Conservation (phyloP, 2,329 filamentous ascomycete genomes). For the Seiridium cupressi region DNA sequence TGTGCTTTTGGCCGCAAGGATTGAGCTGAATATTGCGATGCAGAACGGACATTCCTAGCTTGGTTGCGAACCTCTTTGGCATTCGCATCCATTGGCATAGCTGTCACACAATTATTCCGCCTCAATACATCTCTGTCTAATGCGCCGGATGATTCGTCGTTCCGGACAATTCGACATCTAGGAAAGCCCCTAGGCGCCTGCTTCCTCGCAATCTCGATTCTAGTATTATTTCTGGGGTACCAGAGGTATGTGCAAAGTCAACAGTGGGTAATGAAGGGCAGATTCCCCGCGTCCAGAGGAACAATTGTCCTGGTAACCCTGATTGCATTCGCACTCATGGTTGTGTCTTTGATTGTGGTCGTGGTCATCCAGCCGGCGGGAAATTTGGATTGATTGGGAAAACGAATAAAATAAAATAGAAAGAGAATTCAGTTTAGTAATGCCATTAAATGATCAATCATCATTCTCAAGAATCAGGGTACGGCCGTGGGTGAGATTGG, state of each 20-base stretch:
- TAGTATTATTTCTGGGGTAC: slow-evolving; percentile 75
- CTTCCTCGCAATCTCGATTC: slow-evolving; percentile 72
- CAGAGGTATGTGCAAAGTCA: slow-evolving; percentile 77
- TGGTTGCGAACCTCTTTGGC: slow-evolving; percentile 81
- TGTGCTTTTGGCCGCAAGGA: background rate
- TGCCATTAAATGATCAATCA: too few relatives aligned
- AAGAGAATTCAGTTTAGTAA: too few relatives aligned
- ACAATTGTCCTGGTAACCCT: slow-evolving; percentile 69
- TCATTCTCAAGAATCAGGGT: too few relatives aligned
- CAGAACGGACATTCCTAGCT: slow-evolving; percentile 81
- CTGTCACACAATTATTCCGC: slow-evolving; percentile 80
- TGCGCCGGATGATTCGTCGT: slow-evolving; percentile 30
- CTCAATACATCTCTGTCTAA: slow-evolving; percentile 65
- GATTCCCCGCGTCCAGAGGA: slow-evolving; percentile 76
- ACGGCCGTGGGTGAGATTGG: too few relatives aligned
- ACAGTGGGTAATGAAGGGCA: slow-evolving; percentile 75
- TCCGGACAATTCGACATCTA: slow-evolving; percentile 55
- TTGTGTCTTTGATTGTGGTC: slow-evolving; percentile 58
- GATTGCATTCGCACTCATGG: slow-evolving; percentile 63
- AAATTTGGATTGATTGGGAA: background rate
- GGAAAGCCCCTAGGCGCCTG: slow-evolving; percentile 75
- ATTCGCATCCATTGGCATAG: slow-evolving; percentile 80
- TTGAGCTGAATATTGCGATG: background rate
- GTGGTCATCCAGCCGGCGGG: slow-evolving; percentile 47
- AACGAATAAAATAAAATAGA: background rate